Percentiles rank a stretch among this genome's conserved stretches.
Evolutionary conservation across 495 filamentous ascomycete genomes (phyloP).

Genomic region (Articulospora tetracladia): DNA sequence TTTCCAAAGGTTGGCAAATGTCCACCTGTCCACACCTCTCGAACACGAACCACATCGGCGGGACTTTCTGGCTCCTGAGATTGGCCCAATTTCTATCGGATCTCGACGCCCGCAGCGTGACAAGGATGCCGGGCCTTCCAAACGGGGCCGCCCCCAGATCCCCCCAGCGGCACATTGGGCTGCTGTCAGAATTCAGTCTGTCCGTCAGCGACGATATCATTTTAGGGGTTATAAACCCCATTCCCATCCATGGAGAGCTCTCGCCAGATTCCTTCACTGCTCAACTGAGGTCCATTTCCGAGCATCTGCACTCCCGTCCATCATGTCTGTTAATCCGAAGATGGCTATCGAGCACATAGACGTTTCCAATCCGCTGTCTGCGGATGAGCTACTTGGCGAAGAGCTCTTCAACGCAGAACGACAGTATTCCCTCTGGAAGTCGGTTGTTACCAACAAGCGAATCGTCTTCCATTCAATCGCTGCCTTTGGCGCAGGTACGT

Average conservation of each 20-base stretch:
- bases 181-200: background rate
- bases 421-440: constrained; percentile 6
- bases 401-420: constrained; percentile 4
- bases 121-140: background rate
- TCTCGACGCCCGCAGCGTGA: background rate
- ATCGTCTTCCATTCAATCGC: constrained; percentile 4
- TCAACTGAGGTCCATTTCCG: background rate
- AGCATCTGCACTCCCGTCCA: background rate
- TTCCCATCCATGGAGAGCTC: background rate
- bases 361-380: background rate
- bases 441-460: constrained; percentile 4
- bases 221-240: background rate
- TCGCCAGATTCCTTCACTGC: background rate
- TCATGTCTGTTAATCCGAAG: background rate
- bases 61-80: background rate
- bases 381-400: constrained; percentile 5
- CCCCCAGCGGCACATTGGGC: background rate
- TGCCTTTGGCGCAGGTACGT: constrained; percentile 6
- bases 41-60: background rate
- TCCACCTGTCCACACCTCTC: background rate
- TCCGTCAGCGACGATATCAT: background rate
- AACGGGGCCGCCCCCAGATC: background rate
- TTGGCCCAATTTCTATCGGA: background rate
- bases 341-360: constrained; percentile 6
- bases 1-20: no score